phyloP scores from a whole-genome alignment of 1,139 yeast species.

The Geotrichum carabidarum region DNA sequence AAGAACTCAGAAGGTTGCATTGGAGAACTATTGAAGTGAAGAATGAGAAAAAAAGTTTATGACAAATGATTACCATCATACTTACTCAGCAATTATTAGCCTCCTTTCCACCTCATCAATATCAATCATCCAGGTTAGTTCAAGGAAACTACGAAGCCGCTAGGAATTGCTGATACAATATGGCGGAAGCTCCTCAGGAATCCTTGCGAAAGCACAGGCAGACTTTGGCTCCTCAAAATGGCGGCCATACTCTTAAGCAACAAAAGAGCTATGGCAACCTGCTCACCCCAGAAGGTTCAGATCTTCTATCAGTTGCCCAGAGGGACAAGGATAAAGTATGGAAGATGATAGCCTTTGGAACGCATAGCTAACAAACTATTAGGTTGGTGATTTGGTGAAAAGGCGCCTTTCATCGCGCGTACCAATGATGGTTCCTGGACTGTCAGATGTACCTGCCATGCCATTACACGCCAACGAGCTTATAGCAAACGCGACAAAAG shows the following conservation, averaged over 20 bases:
- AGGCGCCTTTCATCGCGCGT: constrained; percentile 19
- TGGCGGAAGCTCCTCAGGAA: constrained; percentile 23
- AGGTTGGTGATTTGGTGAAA: constrained; percentile 21
- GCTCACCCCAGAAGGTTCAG: constrained; percentile 23
- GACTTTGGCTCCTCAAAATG: constrained; percentile 26
- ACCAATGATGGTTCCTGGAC: constrained; percentile 19
- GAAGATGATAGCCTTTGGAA: constrained; percentile 15
- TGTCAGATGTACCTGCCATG: constrained; percentile 26
- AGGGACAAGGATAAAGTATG: constrained; percentile 21
- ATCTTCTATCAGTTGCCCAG: constrained; percentile 19
- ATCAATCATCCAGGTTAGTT: neutral
- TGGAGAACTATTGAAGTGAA: neutral
- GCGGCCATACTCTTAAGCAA: constrained; percentile 6
- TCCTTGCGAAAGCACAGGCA: constrained; percentile 35
- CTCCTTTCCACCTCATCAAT: neutral
- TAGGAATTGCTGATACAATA: neutral
- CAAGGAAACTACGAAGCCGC: no score
- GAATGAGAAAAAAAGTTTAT: neutral
- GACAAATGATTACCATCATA: neutral
- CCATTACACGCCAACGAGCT: constrained; percentile 29
- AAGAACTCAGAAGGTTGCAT: neutral
- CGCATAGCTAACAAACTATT: constrained; percentile 11
- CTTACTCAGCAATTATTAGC: neutral
- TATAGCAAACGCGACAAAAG: constrained; percentile 25
- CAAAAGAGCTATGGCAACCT: constrained; percentile 24